phyloP scores from a whole-genome alignment of 2,329 filamentous ascomycete species.

The Pseudocercospora musae region DNA sequence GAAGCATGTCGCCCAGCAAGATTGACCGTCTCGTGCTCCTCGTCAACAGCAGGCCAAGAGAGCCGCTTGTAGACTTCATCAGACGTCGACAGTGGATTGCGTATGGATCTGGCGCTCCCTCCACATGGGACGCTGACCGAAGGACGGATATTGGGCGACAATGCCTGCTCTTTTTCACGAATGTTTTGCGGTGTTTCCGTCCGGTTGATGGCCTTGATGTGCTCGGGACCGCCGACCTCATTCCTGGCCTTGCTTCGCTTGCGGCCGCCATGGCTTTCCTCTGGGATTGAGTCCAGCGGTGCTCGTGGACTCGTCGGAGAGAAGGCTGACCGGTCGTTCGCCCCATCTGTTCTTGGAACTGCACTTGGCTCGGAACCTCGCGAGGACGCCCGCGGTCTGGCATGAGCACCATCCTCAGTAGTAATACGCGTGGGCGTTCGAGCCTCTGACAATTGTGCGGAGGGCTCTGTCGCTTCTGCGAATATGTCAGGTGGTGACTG shows the following conservation, averaged over 20 bases:
- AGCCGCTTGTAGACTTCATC: slow-evolving; percentile 33
- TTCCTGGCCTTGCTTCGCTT: slow-evolving; percentile 43
- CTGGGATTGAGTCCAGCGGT: slow-evolving; percentile 43
- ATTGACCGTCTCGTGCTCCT: slow-evolving; percentile 45
- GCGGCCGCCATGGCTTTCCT: slow-evolving; percentile 34
- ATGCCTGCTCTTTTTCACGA: slow-evolving; percentile 32
- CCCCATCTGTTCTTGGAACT: background rate
- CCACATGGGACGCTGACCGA: slow-evolving; percentile 8
- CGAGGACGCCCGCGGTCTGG: slow-evolving; percentile 5
- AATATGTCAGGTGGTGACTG: slow-evolving; percentile 39
- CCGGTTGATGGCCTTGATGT: slow-evolving; percentile 41
- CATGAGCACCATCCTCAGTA: background rate
- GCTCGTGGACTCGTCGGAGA: slow-evolving; percentile 27
- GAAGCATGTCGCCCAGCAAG: slow-evolving; percentile 37
- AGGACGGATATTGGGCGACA: slow-evolving; percentile 18
- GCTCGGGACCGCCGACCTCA: slow-evolving; percentile 44
- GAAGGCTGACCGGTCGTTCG: slow-evolving; percentile 13
- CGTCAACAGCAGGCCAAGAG: slow-evolving; percentile 42
- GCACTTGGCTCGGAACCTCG: slow-evolving; percentile 6
- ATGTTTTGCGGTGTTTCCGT: slow-evolving; percentile 43
- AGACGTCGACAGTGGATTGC: slow-evolving; percentile 33
- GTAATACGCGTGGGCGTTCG: slow-evolving; percentile 7
- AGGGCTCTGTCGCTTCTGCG: slow-evolving; percentile 9
- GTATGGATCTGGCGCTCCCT: slow-evolving; percentile 14
- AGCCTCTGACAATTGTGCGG: slow-evolving; percentile 3